These are phyloP conservation scores for Marasmius tenuissimus DNA, from an alignment of 1,284 basidiomycete species.

Conservation along the genomic window DNA sequence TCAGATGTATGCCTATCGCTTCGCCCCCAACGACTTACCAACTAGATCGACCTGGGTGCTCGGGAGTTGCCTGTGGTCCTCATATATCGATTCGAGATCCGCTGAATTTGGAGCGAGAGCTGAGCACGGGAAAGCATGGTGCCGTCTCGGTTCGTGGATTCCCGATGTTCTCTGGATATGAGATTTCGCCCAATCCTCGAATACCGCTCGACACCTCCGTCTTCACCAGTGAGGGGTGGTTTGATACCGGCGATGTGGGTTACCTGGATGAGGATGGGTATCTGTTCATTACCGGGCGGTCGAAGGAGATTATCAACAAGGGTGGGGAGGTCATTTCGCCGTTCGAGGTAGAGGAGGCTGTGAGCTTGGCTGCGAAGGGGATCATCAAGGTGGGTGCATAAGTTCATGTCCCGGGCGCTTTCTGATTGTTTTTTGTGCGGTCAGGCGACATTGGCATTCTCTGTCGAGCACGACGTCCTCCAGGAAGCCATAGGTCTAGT, in stretches of 20 bases:
- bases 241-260: constrained; percentile 56
- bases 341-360: constrained; percentile 44
- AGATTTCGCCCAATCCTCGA: constrained; percentile 19
- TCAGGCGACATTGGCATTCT: constrained; percentile 14
- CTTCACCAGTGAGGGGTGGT: constrained; percentile 33
- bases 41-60: constrained; percentile 45
- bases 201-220: constrained; percentile 35
- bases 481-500: constrained; percentile 15
- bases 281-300: constrained; percentile 45
- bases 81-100: constrained; percentile 44
- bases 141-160: constrained; percentile 44
- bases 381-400: constrained; percentile 33
- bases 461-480: constrained; percentile 16
- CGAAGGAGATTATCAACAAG: constrained; percentile 51
- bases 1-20: constrained; percentile 8
- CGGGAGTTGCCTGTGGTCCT: constrained; percentile 45
- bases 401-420: not conserved
- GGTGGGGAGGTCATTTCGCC: constrained; percentile 60
- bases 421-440: not conserved
- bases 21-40: constrained; percentile 38
- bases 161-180: constrained; percentile 36
- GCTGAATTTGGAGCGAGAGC: constrained; percentile 32
- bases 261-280: constrained; percentile 51
- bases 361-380: constrained; percentile 37
- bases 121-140: constrained; percentile 33